phyloP scores from a whole-genome alignment of 2,329 filamentous ascomycete species.

The Aspergillus sp. region DNA sequence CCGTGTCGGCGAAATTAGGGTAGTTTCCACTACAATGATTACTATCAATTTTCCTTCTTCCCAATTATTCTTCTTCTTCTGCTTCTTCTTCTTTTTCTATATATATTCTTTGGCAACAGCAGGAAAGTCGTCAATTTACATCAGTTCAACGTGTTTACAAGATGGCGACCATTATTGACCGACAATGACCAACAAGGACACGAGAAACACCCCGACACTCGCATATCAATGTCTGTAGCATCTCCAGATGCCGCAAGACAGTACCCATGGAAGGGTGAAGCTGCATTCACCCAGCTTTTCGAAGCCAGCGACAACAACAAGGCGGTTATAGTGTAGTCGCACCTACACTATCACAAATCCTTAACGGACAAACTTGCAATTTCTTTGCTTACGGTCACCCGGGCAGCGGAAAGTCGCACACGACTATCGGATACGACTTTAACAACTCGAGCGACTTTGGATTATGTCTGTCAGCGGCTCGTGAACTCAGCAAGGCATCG shows the following conservation, averaged over 20 bases:
- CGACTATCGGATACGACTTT: conserved; percentile 39
- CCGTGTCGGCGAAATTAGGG: too few relatives aligned
- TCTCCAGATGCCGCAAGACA: not conserved
- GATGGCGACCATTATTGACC: not conserved
- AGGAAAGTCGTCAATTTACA: not conserved
- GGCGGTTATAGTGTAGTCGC: conserved; percentile 27
- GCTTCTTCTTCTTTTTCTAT: too few relatives aligned
- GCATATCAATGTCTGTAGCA: not conserved
- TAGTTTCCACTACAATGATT: too few relatives aligned
- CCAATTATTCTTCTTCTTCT: too few relatives aligned
- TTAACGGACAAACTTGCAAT: conserved; percentile 33
- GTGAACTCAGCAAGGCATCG: conserved; percentile 21
- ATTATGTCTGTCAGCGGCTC: conserved; percentile 31
- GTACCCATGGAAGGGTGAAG: conserved; percentile 20
- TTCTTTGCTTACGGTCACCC: conserved; percentile 42
- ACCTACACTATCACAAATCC: conserved; percentile 27
- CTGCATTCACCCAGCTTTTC: conserved; percentile 18
- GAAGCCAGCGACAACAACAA: conserved; percentile 16
- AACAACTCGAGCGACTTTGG: conserved; percentile 28
- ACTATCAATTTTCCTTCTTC: too few relatives aligned
- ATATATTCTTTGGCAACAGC: too few relatives aligned
- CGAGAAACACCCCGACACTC: not conserved
- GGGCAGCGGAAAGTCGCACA: conserved; percentile 38
- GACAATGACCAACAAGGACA: not conserved
- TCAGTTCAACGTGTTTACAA: not conserved